A percentile compares a stretch with the other conserved stretches of the same genome.
phyloP scores from a whole-genome alignment of 768 basidiomycete species.

The Pleurotus eryngii region DNA sequence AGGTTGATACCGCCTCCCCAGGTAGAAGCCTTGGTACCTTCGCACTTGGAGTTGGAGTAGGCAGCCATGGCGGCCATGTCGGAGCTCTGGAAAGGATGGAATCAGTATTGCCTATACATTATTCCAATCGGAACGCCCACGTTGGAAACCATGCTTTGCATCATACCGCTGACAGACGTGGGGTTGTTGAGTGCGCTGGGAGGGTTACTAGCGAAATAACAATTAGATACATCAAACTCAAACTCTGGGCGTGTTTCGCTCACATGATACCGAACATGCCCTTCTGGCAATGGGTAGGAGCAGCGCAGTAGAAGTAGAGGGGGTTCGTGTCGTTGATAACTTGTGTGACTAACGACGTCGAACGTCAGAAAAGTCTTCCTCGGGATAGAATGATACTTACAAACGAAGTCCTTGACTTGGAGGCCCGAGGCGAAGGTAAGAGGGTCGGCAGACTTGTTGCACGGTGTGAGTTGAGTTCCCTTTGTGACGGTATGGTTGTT shows the following conservation, averaged over 20 bases:
- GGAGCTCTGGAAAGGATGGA: slow-evolving; percentile 38
- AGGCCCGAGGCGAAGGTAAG: slow-evolving; percentile 60
- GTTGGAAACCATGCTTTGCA: slow-evolving; percentile 43
- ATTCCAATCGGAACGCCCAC: slow-evolving; percentile 25
- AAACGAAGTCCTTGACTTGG: slow-evolving; percentile 62
- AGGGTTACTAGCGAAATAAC: slow-evolving; percentile 42
- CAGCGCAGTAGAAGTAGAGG: slow-evolving; percentile 73
- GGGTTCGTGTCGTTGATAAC: slow-evolving; percentile 71
- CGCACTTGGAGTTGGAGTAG: slow-evolving; percentile 46
- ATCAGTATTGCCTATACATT: not conserved
- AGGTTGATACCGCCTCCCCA: slow-evolving; percentile 71
- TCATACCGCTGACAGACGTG: slow-evolving; percentile 50
- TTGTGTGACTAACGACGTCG: slow-evolving; percentile 47
- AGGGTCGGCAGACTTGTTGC: slow-evolving; percentile 64
- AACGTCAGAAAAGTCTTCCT: not conserved
- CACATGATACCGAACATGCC: slow-evolving; percentile 85
- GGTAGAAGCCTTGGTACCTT: slow-evolving; percentile 44
- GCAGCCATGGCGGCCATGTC: slow-evolving; percentile 53
- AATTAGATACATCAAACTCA: too few relatives aligned
- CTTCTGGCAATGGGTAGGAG: slow-evolving; percentile 69
- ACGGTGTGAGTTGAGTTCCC: slow-evolving; percentile 59
- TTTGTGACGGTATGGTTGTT: slow-evolving; percentile 84
- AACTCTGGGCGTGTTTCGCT: slow-evolving; percentile 8
- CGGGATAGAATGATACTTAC: slow-evolving; percentile 30
- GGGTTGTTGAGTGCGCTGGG: slow-evolving; percentile 43